Percentiles rank a stretch among this genome's conserved stretches.
Conservation (phyloP, 1,139 yeast species). For the Saccharomyces hybrid region DNA sequence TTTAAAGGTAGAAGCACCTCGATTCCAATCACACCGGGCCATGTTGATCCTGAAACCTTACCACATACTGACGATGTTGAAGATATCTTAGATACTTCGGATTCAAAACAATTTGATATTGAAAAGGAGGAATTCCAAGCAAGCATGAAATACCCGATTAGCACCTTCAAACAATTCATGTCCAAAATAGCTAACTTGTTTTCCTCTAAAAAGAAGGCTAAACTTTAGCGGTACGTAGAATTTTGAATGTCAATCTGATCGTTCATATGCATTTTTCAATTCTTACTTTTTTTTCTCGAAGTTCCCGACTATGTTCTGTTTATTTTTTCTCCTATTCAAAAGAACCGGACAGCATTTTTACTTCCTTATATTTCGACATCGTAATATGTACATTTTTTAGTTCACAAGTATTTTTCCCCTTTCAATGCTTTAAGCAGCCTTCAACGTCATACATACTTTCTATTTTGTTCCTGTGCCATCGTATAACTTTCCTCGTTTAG, state of each 20-base stretch:
- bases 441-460: neutral
- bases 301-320: neutral
- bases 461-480: neutral
- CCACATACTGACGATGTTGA: neutral
- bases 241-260: neutral
- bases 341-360: neutral
- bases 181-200: neutral
- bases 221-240: neutral
- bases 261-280: neutral
- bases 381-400: neutral
- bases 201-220: neutral
- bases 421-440: neutral
- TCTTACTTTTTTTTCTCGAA: neutral
- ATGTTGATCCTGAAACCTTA: constrained; percentile 14
- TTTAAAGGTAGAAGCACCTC: constrained; percentile 29
- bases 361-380: neutral
- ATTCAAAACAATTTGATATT: neutral
- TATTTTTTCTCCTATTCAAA: neutral
- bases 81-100: neutral
- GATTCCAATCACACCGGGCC: constrained; percentile 22
- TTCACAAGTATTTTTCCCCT: neutral
- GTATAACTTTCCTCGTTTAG: neutral
- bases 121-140: neutral
- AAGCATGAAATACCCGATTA: neutral
- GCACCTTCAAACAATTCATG: neutral